These are phyloP conservation scores for Sporobolomyces phaffii DNA, from an alignment of 768 basidiomycete species.

Conservation along the genomic window DNA sequence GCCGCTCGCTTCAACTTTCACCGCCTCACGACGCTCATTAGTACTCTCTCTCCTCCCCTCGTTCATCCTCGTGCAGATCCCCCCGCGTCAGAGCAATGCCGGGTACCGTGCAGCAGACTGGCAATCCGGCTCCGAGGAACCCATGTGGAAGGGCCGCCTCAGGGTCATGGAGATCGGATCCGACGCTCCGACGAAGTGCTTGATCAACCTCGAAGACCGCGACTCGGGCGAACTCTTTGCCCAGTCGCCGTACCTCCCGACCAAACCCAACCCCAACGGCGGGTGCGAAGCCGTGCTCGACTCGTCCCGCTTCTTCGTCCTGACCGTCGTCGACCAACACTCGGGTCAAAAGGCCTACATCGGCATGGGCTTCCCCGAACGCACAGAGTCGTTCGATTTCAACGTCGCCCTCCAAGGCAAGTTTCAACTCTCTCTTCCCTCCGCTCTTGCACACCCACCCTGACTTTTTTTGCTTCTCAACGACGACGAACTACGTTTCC, in stretches of 20 bases:
- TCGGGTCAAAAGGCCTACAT: constrained; percentile 36
- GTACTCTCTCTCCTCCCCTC: neutral
- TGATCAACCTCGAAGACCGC: constrained; percentile 40
- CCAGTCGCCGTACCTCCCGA: constrained; percentile 34
- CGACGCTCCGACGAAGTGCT: constrained; percentile 23
- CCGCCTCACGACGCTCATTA: neutral
- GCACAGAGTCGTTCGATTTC: constrained; percentile 42
- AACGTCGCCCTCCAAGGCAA: constrained; percentile 42
- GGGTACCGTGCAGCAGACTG: constrained; percentile 41
- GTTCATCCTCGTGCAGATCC: constrained; percentile 27
- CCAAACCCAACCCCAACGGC: constrained; percentile 34
- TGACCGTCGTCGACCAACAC: constrained; percentile 40
- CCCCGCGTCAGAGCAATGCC: constrained; percentile 37
- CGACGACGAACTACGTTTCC: too few species aligned
- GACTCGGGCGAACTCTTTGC: constrained; percentile 41
- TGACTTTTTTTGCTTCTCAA: neutral
- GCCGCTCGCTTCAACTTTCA: neutral
- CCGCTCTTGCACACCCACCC: neutral
- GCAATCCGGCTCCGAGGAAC: constrained; percentile 24
- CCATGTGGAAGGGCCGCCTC: constrained; percentile 41
- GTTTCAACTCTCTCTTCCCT: neutral
- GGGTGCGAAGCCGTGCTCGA: constrained; percentile 40
- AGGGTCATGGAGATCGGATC: constrained; percentile 36
- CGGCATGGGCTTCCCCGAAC: constrained; percentile 44
- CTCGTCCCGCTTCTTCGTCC: constrained; percentile 38